Percentiles rank a stretch among this genome's conserved stretches.
phyloP scores from a whole-genome alignment of 306 rosid genomes.

The Sicyos edulis region DNA sequence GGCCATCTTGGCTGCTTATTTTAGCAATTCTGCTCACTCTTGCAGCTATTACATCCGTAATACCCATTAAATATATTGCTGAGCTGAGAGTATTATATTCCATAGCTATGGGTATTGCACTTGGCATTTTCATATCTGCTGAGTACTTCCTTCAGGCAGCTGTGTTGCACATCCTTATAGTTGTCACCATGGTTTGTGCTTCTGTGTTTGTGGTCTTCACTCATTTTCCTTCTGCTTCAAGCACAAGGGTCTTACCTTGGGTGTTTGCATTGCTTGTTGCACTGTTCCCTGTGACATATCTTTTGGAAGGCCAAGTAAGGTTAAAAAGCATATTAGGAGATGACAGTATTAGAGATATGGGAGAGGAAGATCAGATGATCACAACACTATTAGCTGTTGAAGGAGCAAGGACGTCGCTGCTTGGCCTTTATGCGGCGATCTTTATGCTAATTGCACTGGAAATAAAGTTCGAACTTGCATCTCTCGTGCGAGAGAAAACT shows the following conservation, averaged over 20 bases:
- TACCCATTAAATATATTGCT: constrained; percentile 85
- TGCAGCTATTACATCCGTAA: constrained; percentile 76
- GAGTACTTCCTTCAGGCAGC: constrained; percentile 91
- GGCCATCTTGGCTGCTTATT: constrained; percentile 99
- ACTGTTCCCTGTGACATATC: constrained; percentile 95
- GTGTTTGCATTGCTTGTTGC: constrained; percentile 93
- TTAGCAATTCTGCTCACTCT: constrained; percentile 79
- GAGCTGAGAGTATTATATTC: constrained; percentile 84
- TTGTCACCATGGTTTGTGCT: constrained; percentile 82
- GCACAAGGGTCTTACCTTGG: constrained; percentile 96
- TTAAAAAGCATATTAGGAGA: constrained; percentile 58
- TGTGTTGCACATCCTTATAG: constrained; percentile 66
- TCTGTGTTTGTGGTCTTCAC: constrained; percentile 85
- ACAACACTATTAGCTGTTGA: constrained; percentile 83
- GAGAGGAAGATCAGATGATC: constrained; percentile 82
- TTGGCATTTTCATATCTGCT: constrained; percentile 82
- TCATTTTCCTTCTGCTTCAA: constrained; percentile 93
- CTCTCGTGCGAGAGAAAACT: constrained; percentile 64
- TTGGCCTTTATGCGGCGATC: constrained; percentile 93
- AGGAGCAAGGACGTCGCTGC: constrained; percentile 97
- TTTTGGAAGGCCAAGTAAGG: constrained; percentile 93
- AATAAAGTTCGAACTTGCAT: constrained; percentile 78
- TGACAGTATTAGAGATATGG: constrained; percentile 55
- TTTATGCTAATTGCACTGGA: constrained; percentile 92
- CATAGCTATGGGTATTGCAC: constrained; percentile 76